These are phyloP conservation scores for Pyrenophora seminiperda DNA, from an alignment of 2,329 filamentous ascomycete species.

Conservation along the genomic window DNA sequence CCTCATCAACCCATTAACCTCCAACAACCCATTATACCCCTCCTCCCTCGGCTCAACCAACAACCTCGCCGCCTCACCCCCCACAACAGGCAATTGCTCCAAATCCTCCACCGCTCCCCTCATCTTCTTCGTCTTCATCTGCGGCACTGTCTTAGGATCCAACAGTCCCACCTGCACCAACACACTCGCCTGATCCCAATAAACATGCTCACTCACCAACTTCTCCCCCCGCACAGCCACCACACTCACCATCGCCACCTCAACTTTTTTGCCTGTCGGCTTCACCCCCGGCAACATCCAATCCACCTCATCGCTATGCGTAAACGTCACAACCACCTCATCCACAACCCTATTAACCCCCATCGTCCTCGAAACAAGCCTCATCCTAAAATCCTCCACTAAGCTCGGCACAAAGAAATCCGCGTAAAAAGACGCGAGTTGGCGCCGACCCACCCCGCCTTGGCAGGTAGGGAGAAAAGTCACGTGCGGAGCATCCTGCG, in stretches of 20 bases:
- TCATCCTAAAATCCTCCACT: conserved; percentile 59
- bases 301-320: conserved; percentile 61
- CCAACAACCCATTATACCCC: conserved; percentile 50
- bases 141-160: conserved; percentile 59
- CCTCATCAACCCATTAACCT: conserved; percentile 43
- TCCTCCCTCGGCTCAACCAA: conserved; percentile 49
- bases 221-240: conserved; percentile 60
- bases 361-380: conserved; percentile 61
- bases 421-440: conserved; percentile 58
- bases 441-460: conserved; percentile 51
- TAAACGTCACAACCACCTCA: conserved; percentile 62
- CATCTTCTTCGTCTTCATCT: conserved; percentile 48
- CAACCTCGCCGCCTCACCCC: conserved; percentile 50
- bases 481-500: conserved; percentile 42
- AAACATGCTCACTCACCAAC: conserved; percentile 61
- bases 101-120: conserved; percentile 48
- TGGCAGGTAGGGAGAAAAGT: conserved; percentile 52
- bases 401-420: conserved; percentile 61
- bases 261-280: conserved; percentile 60
- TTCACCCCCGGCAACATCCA: conserved; percentile 64
- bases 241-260: conserved; percentile 62
- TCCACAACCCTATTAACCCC: conserved; percentile 64
- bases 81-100: conserved; percentile 49
- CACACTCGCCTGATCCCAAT: conserved; percentile 65
- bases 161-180: conserved; percentile 62